Evolutionary conservation across 2,329 filamentous ascomycete genomes (phyloP).

Genomic region (Phaeosphaeriaceae sp.): DNA sequence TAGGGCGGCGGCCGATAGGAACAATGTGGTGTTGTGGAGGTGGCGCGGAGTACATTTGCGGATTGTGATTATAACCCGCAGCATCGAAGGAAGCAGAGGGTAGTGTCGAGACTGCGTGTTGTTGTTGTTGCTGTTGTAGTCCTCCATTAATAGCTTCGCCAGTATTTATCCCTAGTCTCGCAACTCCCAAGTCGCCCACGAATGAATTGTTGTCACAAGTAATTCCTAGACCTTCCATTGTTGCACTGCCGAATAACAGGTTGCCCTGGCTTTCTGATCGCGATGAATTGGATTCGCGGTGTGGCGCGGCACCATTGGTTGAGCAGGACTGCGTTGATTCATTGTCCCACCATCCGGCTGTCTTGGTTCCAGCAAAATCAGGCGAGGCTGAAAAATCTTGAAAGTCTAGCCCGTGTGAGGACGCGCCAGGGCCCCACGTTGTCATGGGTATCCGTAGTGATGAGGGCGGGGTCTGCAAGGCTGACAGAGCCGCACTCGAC

Average conservation of each 20-base stretch:
- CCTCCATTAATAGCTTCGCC: neutral
- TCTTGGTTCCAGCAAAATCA: slow-evolving; percentile 31
- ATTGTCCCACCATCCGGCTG: slow-evolving; percentile 39
- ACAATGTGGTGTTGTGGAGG: slow-evolving; percentile 20
- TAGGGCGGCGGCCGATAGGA: slow-evolving; percentile 26
- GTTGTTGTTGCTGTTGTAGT: too few relatives aligned
- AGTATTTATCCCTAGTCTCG: slow-evolving; percentile 11
- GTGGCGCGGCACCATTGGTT: slow-evolving; percentile 11
- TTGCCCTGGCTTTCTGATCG: slow-evolving; percentile 24
- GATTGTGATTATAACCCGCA: neutral
- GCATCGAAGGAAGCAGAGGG: too few relatives aligned
- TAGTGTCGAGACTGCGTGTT: too few relatives aligned
- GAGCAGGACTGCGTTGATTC: slow-evolving; percentile 19
- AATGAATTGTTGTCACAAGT: slow-evolving; percentile 36
- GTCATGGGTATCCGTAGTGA: slow-evolving; percentile 37
- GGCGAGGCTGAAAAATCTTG: slow-evolving; percentile 38
- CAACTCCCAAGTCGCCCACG: slow-evolving; percentile 16
- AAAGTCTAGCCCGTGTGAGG: slow-evolving; percentile 38
- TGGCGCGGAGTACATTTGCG: neutral
- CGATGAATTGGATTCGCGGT: slow-evolving; percentile 24
- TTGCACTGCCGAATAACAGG: slow-evolving; percentile 9
- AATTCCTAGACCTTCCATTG: slow-evolving; percentile 40
- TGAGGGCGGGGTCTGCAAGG: slow-evolving; percentile 46
- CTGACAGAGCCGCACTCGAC: slow-evolving; percentile 41
- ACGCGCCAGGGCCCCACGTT: slow-evolving; percentile 38